A percentile compares a stretch with the other conserved stretches of the same genome.
Evolutionary conservation across 208 protist species (phyloP).

Genomic region (Jaenimonas drosophilae): DNA sequence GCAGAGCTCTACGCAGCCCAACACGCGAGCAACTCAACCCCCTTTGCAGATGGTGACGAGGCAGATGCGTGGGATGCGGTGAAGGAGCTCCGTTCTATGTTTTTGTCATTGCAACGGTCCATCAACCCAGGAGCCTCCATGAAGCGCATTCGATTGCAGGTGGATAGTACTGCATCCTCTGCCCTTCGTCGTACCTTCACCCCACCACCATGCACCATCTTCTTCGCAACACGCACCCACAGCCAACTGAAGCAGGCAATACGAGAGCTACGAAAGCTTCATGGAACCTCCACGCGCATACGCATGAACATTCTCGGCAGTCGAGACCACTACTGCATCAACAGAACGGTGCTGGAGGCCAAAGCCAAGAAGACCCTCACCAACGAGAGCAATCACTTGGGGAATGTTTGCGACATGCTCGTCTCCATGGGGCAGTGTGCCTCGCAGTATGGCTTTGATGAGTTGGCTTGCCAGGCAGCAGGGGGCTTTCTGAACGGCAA

Average conservation of each 20-base stretch:
- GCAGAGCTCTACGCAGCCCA: no score
- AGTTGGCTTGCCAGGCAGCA: slow-evolving; percentile 44
- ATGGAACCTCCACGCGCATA: slow-evolving; percentile 20
- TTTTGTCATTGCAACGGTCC: no score
- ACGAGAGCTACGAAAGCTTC: slow-evolving; percentile 85
- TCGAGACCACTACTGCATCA: slow-evolving; percentile 92
- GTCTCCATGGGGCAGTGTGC: slow-evolving; percentile 60
- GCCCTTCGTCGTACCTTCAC: slow-evolving; percentile 45
- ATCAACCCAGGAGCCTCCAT: not conserved
- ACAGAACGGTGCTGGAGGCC: slow-evolving; percentile 44
- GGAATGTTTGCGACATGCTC: slow-evolving; percentile 75
- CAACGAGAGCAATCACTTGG: slow-evolving; percentile 70
- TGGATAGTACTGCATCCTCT: slow-evolving; percentile 25
- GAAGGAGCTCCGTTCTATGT: no score
- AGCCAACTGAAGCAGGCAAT: slow-evolving; percentile 94
- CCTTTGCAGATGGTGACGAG: slow-evolving; percentile 28
- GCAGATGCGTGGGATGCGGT: no score
- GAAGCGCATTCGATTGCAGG: slow-evolving; percentile 39
- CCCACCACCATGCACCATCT: slow-evolving; percentile 69
- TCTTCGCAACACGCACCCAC: slow-evolving; percentile 95
- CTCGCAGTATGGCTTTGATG: slow-evolving; percentile 37
- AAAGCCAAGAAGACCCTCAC: slow-evolving; percentile 38
- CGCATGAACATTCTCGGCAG: slow-evolving; percentile 92
- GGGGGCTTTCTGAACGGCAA: slow-evolving; percentile 16
- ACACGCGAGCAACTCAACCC: slow-evolving; percentile 10